Evolutionary conservation across 2,329 filamentous ascomycete species (phyloP).

Genomic region (Grosmannia penicillata): DNA sequence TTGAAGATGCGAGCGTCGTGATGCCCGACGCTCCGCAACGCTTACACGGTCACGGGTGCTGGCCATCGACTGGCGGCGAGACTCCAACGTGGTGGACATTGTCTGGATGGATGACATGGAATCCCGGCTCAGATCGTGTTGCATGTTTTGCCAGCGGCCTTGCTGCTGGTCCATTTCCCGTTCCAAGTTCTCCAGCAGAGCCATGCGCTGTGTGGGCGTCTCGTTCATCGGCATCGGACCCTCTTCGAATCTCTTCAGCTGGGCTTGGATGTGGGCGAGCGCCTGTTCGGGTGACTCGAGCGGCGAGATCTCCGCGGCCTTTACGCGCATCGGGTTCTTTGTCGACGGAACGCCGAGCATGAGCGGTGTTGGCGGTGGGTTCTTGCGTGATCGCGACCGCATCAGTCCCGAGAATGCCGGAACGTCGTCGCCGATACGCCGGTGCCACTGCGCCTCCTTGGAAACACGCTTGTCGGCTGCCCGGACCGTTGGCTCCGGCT

Average conservation of each 20-base stretch:
- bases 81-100: constrained; percentile 15
- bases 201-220: constrained; percentile 27
- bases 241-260: constrained; percentile 33
- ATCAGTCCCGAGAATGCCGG: constrained; percentile 43
- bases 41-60: constrained; percentile 10
- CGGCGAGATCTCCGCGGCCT: constrained; percentile 34
- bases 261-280: constrained; percentile 33
- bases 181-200: constrained; percentile 43
- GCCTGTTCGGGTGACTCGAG: constrained; percentile 36
- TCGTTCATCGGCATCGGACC: constrained; percentile 19
- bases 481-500: background rate
- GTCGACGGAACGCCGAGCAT: constrained; percentile 27
- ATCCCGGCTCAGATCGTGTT: constrained; percentile 33
- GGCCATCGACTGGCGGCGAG: constrained; percentile 16
- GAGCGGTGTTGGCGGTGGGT: constrained; percentile 41
- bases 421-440: constrained; percentile 41
- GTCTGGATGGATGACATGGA: constrained; percentile 33
- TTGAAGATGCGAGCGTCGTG: constrained; percentile 21
- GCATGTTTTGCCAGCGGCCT: constrained; percentile 43
- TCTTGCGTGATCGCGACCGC: constrained; percentile 29
- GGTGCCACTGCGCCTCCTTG: constrained; percentile 40
- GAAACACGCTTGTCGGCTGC: constrained; percentile 13
- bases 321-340: constrained; percentile 27
- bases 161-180: constrained; percentile 47
- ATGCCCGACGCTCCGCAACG: constrained; percentile 22